Base-by-base conservation (phyloP, 345 rosid species). In the Carallia pectinifolia region DNA sequence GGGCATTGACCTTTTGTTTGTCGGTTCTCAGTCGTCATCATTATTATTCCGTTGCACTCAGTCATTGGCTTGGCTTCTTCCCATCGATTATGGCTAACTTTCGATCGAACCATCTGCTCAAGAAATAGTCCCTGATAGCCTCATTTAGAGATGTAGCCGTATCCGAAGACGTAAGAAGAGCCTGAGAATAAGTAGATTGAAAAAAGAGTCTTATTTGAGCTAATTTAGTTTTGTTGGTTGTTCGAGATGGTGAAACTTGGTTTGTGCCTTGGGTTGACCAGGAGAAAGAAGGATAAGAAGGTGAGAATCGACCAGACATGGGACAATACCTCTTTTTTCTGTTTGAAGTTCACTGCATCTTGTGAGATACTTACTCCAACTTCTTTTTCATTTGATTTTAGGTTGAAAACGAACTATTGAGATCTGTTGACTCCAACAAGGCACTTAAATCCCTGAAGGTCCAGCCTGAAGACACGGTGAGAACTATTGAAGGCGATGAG, bases 11-110 rank as follows among this genome's bases (percentile, higher is more conserved):
- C 73, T 79, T 77, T 79, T 63, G 71, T 70, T 76, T 78, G 62
- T 87, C 74, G 82, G 78, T 76, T 76, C 62, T 73, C 81, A 10
- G 50, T 36, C 62, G 36, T 44, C 69, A 37, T 56, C 58, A 60
- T 55, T 54, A 16, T 54, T 44, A n/a, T 74, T 67, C 64, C 44
- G 67, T 62, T 59, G 73, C 61, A 63, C 64, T 29, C 68, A 44
- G 17, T 75, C 84, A 48, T 67, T 80, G 82, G 76, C 86, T 44
- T 79, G 85, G 78, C 72, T 82, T 44, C 96, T 89, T 72, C 98
- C 97, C 2, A 71, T 89, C 65, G 98, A 89, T 79, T 85, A 91
- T 76, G 98, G 90, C 80, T 91, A 85, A 91, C 70, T 39, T 67
- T 69, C 59, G 39, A 77, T 65, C 67, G 37, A 15, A 19, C 7